Percentiles rank a stretch among this genome's conserved stretches.
Conservation (phyloP, 805 yeast species). For the Teunomyces pallodes region DNA sequence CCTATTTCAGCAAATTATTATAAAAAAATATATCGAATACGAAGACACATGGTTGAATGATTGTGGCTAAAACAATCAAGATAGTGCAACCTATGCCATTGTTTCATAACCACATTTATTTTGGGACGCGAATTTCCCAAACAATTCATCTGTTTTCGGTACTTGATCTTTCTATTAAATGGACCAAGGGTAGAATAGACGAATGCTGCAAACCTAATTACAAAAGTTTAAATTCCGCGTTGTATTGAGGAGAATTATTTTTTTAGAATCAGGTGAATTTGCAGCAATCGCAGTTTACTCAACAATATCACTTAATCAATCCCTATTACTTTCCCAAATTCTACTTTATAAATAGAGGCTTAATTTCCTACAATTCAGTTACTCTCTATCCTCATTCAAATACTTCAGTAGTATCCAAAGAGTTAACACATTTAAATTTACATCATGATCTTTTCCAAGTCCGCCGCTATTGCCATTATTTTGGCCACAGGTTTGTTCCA, state of each 20-base stretch:
- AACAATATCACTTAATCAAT: not conserved
- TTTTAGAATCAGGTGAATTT: not conserved
- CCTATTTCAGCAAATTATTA: too few species aligned
- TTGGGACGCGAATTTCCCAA: not conserved
- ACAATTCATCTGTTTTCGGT: not conserved
- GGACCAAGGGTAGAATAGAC: not conserved
- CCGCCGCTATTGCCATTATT: slow-evolving; percentile 18
- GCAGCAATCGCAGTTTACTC: not conserved
- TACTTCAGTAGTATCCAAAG: not conserved
- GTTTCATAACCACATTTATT: not conserved
- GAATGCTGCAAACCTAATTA: not conserved
- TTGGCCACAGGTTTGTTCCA: slow-evolving; percentile 14
- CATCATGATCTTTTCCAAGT: slow-evolving; percentile 17
- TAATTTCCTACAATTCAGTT: not conserved
- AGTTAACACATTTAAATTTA: not conserved
- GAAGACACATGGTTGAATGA: too few species aligned
- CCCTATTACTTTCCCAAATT: not conserved
- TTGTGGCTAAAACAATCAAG: not conserved
- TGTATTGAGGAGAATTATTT: not conserved
- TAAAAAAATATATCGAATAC: too few species aligned
- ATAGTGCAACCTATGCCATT: not conserved
- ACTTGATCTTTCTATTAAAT: not conserved
- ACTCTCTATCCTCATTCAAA: not conserved
- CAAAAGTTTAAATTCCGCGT: not conserved
- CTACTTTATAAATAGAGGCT: not conserved